phyloP scores from a whole-genome alignment of 768 basidiomycete genomes.

The Xerocomellus dryophilus region DNA sequence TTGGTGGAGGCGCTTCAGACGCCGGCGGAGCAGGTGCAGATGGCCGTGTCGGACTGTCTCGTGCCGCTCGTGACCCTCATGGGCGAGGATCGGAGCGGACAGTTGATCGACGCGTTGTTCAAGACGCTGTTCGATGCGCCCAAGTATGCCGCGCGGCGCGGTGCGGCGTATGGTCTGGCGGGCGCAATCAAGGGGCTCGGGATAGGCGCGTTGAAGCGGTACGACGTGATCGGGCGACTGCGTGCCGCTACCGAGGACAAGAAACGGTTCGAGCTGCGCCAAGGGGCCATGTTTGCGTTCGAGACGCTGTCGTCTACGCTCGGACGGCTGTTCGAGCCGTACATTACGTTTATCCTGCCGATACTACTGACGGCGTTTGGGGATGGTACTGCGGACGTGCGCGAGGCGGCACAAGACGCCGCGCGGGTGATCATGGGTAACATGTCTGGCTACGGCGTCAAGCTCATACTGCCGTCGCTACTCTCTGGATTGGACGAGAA shows the following conservation, averaged over 20 bases:
- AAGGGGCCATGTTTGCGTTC: slow-evolving; percentile 93
- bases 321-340: slow-evolving; percentile 91
- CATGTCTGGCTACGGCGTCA: slow-evolving; percentile 92
- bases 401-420: slow-evolving; percentile 91
- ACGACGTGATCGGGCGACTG: slow-evolving; percentile 70
- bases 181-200: slow-evolving; percentile 92
- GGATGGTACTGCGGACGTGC: slow-evolving; percentile 80
- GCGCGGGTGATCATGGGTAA: slow-evolving; percentile 93
- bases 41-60: slow-evolving; percentile 93
- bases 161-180: slow-evolving; percentile 94
- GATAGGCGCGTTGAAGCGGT: slow-evolving; percentile 80
- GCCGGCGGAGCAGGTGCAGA: slow-evolving; percentile 93
- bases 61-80: slow-evolving; percentile 79
- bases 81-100: slow-evolving; percentile 38
- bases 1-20: slow-evolving; percentile 89
- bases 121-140: slow-evolving; percentile 70
- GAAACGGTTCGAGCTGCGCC: slow-evolving; percentile 79
- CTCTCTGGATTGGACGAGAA: slow-evolving; percentile 93
- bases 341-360: slow-evolving; percentile 81
- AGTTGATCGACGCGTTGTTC: slow-evolving; percentile 74
- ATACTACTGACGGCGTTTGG: slow-evolving; percentile 83
- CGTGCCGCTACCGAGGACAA: slow-evolving; percentile 83
- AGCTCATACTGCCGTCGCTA: slow-evolving; percentile 87
- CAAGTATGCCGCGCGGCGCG: slow-evolving; percentile 93
- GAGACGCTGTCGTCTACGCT: slow-evolving; percentile 87